Conservation (phyloP, 176 grass and related monocot species). For the Lolium multiflorum region DNA sequence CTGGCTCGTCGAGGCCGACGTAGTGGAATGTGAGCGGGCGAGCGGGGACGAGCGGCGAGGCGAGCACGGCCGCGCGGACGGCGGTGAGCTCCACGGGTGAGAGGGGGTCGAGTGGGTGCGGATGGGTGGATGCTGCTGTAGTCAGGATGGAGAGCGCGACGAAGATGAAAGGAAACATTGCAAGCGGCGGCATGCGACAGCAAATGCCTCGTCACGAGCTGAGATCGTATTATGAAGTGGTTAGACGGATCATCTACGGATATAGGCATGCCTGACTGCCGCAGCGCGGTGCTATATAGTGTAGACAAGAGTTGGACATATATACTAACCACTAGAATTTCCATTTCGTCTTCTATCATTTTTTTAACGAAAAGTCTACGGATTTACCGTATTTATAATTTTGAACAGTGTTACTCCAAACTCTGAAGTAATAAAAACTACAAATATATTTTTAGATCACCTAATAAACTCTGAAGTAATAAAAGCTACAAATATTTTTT, state of each 20-base stretch:
- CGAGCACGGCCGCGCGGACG: conserved; percentile 38
- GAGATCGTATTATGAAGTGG: neutral
- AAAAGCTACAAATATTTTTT: no score
- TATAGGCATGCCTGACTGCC: neutral
- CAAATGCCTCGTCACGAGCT: neutral
- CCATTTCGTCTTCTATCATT: no score
- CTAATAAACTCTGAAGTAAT: no score
- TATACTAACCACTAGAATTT: no score
- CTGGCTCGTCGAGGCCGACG: conserved; percentile 85
- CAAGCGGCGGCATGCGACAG: neutral
- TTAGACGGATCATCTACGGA: neutral
- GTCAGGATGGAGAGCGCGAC: neutral
- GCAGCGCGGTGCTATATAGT: no score
- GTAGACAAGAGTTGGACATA: no score
- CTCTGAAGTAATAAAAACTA: no score
- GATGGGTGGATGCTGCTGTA: neutral
- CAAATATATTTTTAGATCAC: no score
- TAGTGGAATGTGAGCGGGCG: conserved; percentile 69
- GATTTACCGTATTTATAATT: no score
- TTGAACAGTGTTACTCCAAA: no score
- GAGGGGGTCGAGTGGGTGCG: conserved; percentile 71
- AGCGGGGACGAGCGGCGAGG: conserved; percentile 43
- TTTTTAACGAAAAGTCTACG: no score
- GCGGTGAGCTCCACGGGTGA: conserved; percentile 49
- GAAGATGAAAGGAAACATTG: conserved; percentile 39